phyloP scores from a whole-genome alignment of 495 filamentous ascomycete genomes.

The Aspergillus funiculosus region DNA sequence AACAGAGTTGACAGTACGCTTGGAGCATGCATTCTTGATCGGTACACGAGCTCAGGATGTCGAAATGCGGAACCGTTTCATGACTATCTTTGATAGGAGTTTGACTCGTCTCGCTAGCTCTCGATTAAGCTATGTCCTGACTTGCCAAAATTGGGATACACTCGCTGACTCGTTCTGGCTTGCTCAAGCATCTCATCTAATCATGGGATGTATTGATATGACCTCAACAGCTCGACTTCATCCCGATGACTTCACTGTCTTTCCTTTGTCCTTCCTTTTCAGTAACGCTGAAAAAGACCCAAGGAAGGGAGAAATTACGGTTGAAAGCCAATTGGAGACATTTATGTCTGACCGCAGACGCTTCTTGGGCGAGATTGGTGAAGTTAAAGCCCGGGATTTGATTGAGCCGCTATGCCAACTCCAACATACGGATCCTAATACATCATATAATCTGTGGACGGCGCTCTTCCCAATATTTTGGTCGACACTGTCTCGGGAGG shows the following conservation, averaged over 20 bases:
- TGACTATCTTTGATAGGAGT: slow-evolving; percentile 88
- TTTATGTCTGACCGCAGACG: slow-evolving; percentile 70
- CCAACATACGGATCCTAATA: slow-evolving; percentile 76
- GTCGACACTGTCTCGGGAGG: slow-evolving; percentile 80
- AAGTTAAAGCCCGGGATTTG: slow-evolving; percentile 78
- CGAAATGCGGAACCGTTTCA: slow-evolving; percentile 94
- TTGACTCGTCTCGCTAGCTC: slow-evolving; percentile 80
- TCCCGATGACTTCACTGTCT: slow-evolving; percentile 72
- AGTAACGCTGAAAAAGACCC: slow-evolving; percentile 58
- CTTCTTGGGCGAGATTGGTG: slow-evolving; percentile 77
- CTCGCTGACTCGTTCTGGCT: slow-evolving; percentile 94
- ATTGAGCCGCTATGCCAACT: slow-evolving; percentile 90
- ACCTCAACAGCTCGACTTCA: slow-evolving; percentile 68
- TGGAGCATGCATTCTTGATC: slow-evolving; percentile 97
- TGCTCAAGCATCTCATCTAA: slow-evolving; percentile 82
- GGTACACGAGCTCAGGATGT: slow-evolving; percentile 91
- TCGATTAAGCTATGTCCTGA: slow-evolving; percentile 79
- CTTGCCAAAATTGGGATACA: slow-evolving; percentile 96
- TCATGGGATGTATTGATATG: slow-evolving; percentile 87
- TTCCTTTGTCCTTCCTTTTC: slow-evolving; percentile 64
- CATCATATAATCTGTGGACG: slow-evolving; percentile 85
- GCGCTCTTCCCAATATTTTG: slow-evolving; percentile 87
- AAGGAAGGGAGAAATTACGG: slow-evolving; percentile 64
- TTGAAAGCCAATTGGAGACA: slow-evolving; percentile 73
- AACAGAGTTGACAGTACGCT: slow-evolving; percentile 89